Base-by-base conservation (phyloP, 2,329 filamentous ascomycete genomes). In the Neoscytalidium dimidiatum region DNA sequence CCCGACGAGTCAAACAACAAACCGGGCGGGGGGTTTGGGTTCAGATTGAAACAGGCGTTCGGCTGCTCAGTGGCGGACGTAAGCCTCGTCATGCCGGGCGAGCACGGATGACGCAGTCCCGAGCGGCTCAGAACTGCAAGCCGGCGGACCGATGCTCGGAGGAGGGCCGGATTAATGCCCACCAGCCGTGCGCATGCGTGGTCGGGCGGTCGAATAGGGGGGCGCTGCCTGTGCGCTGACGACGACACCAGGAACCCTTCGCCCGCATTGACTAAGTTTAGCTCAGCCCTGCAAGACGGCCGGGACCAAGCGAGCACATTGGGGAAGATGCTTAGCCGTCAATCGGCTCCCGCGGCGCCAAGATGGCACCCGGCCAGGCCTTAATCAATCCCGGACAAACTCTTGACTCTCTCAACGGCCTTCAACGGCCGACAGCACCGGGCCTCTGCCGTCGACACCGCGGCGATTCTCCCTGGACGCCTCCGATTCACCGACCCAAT, bases 301-400 rank as follows among this genome's bases (percentile, higher is more conserved):
- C 33, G 31, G 19, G 8, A 9, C 13, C 9, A 28, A 48, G 23
- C 44, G 11, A 53, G 21, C 33, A 19, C 13, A 11, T 8, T 19
- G 28, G 28, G 33, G 35, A 43, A 28, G 38, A 43, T 21, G 35
- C 31, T 38, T 56, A 38, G 46, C 46, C 14, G 31, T 56, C 51
- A 35, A 53, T 38, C 31, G 19, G 1, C 19, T 21, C 33, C 35
- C 19, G 4, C 7, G 19, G 31, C 1, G 56, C 56, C 53, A 58
- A 57, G 52, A 2, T n/a, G 1, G 17, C 4, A 19, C 7, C 5
- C 26, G 46, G 28, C 19, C 14, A 49, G 19, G 1, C 26, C 11
- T 26, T 28, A 60, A 38, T 60, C 56, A 44, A 60, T 33, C 9
- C 29, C 26, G 14, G 56, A 60, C 56, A 58, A 29, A 38, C 53